Percentiles rank a stretch among this genome's conserved stretches.
Evolutionary conservation across 2,329 filamentous ascomycete species (phyloP).

Genomic region (Calonectria naviculata): DNA sequence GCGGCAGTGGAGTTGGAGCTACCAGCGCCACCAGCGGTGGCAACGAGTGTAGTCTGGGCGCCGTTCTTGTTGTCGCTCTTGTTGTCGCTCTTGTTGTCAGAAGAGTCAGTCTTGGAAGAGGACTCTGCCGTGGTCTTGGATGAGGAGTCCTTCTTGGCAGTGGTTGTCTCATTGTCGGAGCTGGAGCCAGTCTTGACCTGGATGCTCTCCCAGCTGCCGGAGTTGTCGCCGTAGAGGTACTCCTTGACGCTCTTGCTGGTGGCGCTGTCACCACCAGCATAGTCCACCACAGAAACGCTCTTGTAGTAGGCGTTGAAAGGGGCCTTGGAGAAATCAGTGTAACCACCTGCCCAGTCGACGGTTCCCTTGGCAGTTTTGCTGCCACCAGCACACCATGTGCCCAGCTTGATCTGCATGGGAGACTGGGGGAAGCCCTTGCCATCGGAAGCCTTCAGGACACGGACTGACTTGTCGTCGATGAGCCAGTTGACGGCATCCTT

Average conservation of each 20-base stretch:
- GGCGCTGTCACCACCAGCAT: slow-evolving; percentile 50
- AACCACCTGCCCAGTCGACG: slow-evolving; percentile 74
- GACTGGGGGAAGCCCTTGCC: slow-evolving; percentile 76
- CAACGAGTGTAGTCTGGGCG: not conserved
- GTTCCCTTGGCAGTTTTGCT: slow-evolving; percentile 74
- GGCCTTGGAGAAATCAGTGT: slow-evolving; percentile 55
- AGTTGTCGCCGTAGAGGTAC: slow-evolving; percentile 54
- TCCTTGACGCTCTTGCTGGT: slow-evolving; percentile 48
- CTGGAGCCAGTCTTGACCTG: slow-evolving; percentile 33
- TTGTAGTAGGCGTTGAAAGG: slow-evolving; percentile 59
- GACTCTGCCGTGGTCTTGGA: not conserved
- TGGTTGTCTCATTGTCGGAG: not conserved
- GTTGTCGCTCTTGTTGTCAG: not conserved
- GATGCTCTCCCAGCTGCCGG: slow-evolving; percentile 57
- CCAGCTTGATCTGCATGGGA: slow-evolving; percentile 76
- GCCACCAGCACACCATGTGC: slow-evolving; percentile 72
- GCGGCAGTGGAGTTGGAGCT: not conserved
- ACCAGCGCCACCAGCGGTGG: not conserved
- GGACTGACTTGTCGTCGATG: slow-evolving; percentile 70
- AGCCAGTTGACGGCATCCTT: slow-evolving; percentile 71
- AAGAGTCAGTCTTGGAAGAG: not conserved
- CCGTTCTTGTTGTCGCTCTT: not conserved
- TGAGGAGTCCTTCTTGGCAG: not conserved
- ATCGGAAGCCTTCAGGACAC: slow-evolving; percentile 70
- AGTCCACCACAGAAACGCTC: slow-evolving; percentile 56